Base-by-base conservation (phyloP, 345 rosid genomes). In the Gossypium rotundifolium region DNA sequence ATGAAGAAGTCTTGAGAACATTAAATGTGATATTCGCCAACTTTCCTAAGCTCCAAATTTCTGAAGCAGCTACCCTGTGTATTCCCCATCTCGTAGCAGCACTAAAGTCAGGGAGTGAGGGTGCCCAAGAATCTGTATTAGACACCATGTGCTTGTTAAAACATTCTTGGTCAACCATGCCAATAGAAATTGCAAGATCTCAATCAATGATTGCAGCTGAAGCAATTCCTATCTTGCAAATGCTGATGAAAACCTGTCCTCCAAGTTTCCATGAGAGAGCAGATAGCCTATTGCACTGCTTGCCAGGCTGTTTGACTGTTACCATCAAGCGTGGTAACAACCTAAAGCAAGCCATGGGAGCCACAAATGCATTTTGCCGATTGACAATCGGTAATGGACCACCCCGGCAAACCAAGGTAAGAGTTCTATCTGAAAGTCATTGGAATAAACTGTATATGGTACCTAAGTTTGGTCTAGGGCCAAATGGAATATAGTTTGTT, bases 11-110 rank as follows among this genome's bases (percentile, higher is more conserved):
- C 51, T 81, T 93, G 85, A 88, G 83, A 82, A 88, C 97, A 63
- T 67, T 94, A 73, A 85, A 89, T 76, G 93, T 88, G 78, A 86
- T 94, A 51, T 94, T 94, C 74, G 76, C 85, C 79, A 91, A 90
- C 85, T 94, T 91, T 71, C 86, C 96, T 27, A 89, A 90, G 90
- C 94, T 94, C 73, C 91, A 68, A 25, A 65, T 65, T 14, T 90
- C 96, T 49, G 98, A 94, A 82, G 96, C 98, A 62, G 97, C 97
- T 33, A 91, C 98, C 4, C 78, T 90, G 53, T 90, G 93, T 76
- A 91, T 94, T 69, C 97, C 97, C n/a, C 91, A 86, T 82, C 78
- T 94, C 77, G 85, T 94, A 71, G 87, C 83, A 79, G 94, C 91
- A 8, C 94, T 94, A 57, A 91, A 83, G 81, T 83, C 93, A 33